A percentile compares a stretch with the other conserved stretches of the same genome.
These are phyloP conservation scores for Ceratobasidium sp. DNA, from an alignment of 1,284 basidiomycete genomes.

Conservation along the genomic window DNA sequence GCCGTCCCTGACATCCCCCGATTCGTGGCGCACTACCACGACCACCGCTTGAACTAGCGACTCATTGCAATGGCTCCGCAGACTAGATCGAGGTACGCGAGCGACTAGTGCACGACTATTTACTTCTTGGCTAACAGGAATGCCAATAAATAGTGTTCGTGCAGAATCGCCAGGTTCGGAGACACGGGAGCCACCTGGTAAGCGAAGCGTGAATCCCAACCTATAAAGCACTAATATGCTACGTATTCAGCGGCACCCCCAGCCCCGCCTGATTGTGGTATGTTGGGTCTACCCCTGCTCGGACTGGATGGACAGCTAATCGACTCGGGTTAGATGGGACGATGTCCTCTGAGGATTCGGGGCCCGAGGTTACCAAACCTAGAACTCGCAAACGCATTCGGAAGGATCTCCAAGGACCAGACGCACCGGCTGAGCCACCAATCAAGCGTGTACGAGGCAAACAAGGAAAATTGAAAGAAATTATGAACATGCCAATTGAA, in stretches of 20 bases:
- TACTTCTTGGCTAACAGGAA: too few relatives aligned
- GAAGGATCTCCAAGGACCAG: too few relatives aligned
- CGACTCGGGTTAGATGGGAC: too few relatives aligned
- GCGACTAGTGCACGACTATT: too few relatives aligned
- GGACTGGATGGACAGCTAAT: too few relatives aligned
- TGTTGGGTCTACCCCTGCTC: too few relatives aligned
- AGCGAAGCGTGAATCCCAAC: neutral
- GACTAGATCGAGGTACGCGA: neutral
- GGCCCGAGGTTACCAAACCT: too few relatives aligned
- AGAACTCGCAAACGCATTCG: too few relatives aligned
- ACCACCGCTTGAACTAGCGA: neutral
- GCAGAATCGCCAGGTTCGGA: neutral
- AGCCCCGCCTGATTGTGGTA: too few relatives aligned
- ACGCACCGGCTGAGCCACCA: too few relatives aligned
- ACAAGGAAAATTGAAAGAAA: neutral
- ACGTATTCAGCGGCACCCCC: too few relatives aligned
- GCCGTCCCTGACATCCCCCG: neutral
- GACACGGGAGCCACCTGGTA: neutral
- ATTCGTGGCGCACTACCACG: neutral
- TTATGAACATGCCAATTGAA: conserved; percentile 25
- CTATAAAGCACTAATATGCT: neutral
- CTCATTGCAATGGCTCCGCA: neutral
- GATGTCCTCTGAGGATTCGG: too few relatives aligned
- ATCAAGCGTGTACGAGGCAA: neutral
- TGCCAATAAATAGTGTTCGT: neutral